Evolutionary conservation across 371 early-diverging fungal species (phyloP).

Genomic region (Mortierella sp.): DNA sequence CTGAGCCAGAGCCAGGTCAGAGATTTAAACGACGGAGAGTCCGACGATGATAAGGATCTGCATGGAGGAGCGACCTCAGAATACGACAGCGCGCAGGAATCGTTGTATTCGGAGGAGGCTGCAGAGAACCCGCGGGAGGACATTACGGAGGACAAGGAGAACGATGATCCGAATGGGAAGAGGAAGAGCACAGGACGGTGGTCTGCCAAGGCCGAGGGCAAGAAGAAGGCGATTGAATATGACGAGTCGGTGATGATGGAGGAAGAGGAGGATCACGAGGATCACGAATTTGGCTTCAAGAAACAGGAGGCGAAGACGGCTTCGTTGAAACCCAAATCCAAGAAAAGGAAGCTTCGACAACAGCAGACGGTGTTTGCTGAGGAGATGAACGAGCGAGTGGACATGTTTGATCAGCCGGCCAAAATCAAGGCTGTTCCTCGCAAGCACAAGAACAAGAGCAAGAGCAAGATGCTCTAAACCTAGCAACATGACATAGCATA

Average conservation of each 20-base stretch:
- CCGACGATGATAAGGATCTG: not conserved
- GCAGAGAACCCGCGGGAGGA: not conserved
- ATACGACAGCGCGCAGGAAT: slow-evolving; percentile 6
- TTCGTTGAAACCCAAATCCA: slow-evolving; percentile 1
- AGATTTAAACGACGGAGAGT: not conserved
- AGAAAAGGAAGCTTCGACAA: slow-evolving; percentile 36
- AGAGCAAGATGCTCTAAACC: not conserved
- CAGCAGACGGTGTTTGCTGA: slow-evolving; percentile 33
- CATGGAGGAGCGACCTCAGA: not conserved
- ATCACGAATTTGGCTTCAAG: not conserved
- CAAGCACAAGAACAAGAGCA: not conserved
- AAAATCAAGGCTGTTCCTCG: not conserved
- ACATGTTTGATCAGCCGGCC: slow-evolving; percentile 12
- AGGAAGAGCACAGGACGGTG: not conserved
- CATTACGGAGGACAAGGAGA: not conserved
- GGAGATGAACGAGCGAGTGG: slow-evolving; percentile 44
- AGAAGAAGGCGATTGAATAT: not conserved
- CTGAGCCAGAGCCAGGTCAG: not conserved
- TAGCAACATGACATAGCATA: not conserved
- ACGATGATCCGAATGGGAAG: not conserved
- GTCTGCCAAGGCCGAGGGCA: not conserved
- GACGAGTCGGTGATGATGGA: not conserved
- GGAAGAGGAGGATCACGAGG: not conserved
- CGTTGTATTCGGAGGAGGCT: not conserved
- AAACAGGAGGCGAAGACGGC: not conserved